Conservation (phyloP, 495 filamentous ascomycete species). For the Cairneyella variabilis region DNA sequence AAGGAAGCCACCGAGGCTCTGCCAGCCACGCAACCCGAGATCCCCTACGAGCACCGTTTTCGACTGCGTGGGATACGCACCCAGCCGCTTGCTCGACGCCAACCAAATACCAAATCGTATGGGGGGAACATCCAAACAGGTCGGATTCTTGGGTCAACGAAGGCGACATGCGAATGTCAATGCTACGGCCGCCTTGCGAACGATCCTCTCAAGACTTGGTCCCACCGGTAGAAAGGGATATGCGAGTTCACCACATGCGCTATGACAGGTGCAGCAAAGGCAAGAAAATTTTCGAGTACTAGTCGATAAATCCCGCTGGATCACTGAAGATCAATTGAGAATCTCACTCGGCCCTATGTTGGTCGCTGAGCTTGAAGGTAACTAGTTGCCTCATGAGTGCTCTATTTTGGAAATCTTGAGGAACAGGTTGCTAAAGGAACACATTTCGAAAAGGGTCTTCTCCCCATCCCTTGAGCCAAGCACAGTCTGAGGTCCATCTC, state of each 20-base stretch:
- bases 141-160: constrained; percentile 12
- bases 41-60: no score
- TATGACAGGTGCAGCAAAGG: constrained; percentile 16
- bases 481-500: constrained; percentile 11
- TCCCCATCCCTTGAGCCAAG: constrained; percentile 12
- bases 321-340: constrained; percentile 18
- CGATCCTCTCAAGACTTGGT: constrained; percentile 18
- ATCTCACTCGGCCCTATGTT: constrained; percentile 20
- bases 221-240: constrained; percentile 13
- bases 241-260: constrained; percentile 17
- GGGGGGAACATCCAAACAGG: constrained; percentile 13
- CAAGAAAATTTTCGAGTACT: constrained; percentile 23
- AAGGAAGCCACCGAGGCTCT: no score
- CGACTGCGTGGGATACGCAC: constrained; percentile 5
- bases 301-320: constrained; percentile 5
- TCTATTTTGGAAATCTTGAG: constrained; percentile 13
- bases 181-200: constrained; percentile 17
- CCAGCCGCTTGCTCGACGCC: constrained; percentile 13
- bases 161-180: constrained; percentile 15
- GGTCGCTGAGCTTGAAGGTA: constrained; percentile 12
- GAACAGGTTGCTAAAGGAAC: constrained; percentile 20
- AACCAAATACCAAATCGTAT: constrained; percentile 14
- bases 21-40: no score
- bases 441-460: constrained; percentile 18
- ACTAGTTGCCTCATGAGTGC: constrained; percentile 8